Evolutionary conservation across 2,329 filamentous ascomycete species (phyloP).

Genomic region (Plectosphaerella cucumerina): DNA sequence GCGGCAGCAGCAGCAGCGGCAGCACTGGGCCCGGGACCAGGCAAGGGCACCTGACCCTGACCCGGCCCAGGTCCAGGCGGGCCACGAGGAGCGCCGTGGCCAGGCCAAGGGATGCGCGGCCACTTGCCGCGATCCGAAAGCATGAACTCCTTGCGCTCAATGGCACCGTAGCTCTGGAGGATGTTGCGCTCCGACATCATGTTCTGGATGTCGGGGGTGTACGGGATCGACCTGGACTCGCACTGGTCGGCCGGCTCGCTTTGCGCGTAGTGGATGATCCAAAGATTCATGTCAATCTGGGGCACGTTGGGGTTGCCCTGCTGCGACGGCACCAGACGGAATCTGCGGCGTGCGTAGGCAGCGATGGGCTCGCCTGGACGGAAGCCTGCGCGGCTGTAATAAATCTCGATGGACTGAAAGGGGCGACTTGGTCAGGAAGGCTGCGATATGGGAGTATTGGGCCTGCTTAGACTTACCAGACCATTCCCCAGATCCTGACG

Average conservation of each 20-base stretch:
- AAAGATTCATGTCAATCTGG: slow-evolving; percentile 74
- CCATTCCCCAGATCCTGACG: slow-evolving; percentile 66
- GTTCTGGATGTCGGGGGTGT: slow-evolving; percentile 56
- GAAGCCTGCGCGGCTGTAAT: slow-evolving; percentile 77
- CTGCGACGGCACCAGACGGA: slow-evolving; percentile 73
- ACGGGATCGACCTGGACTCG: slow-evolving; percentile 62
- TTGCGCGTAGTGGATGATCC: slow-evolving; percentile 86
- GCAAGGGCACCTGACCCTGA: slow-evolving; percentile 24
- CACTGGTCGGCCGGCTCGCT: slow-evolving; percentile 71
- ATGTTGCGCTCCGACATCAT: slow-evolving; percentile 59
- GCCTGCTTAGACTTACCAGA: slow-evolving; percentile 37
- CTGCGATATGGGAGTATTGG: slow-evolving; percentile 1
- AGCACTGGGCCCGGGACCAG: too few species aligned
- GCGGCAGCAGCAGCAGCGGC: slow-evolving; percentile 32
- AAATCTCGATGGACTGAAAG: slow-evolving; percentile 78
- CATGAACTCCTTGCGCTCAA: slow-evolving; percentile 92
- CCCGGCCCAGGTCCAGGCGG: too few species aligned
- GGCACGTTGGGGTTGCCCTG: slow-evolving; percentile 65
- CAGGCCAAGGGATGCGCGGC: slow-evolving; percentile 75
- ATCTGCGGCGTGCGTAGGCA: slow-evolving; percentile 76
- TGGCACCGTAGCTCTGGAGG: slow-evolving; percentile 71
- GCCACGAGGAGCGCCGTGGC: slow-evolving; percentile 33
- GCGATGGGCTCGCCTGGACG: slow-evolving; percentile 71
- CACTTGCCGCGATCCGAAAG: slow-evolving; percentile 84
- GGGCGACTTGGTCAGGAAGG: neutral